Conservation (phyloP, 2,329 filamentous ascomycete species). For the Macrophomina phaseolina region DNA sequence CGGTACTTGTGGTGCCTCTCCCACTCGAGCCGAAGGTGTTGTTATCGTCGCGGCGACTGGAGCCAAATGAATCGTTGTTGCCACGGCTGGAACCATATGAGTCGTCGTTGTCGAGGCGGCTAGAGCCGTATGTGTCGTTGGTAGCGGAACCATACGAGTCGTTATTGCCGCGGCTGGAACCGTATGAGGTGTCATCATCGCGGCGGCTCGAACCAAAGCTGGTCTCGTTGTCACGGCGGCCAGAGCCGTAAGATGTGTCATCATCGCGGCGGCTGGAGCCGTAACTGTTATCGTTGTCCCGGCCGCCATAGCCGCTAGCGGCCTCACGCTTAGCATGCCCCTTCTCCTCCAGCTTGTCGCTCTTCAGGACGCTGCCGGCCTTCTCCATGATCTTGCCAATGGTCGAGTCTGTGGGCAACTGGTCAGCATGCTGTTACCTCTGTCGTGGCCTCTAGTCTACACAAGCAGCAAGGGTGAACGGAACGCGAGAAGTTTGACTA, state of each 20-base stretch:
- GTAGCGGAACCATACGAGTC: too few species aligned
- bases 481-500: neutral
- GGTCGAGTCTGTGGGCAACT: conserved; percentile 49
- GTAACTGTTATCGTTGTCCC: conserved; percentile 5
- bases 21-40: too few species aligned
- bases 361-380: conserved; percentile 58
- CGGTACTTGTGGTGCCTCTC: too few species aligned
- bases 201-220: neutral
- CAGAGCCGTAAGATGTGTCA: conserved; percentile 8
- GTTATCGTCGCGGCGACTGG: too few species aligned
- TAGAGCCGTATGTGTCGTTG: conserved; percentile 26
- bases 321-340: conserved; percentile 58
- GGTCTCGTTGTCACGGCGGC: neutral
- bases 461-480: neutral
- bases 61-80: too few species aligned
- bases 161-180: conserved; percentile 22
- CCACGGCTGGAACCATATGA: neutral
- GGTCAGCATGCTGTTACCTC: conserved; percentile 29
- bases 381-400: conserved; percentile 66
- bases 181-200: conserved; percentile 12
- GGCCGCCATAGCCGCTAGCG: neutral
- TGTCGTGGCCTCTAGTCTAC: neutral
- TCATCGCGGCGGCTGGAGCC: conserved; percentile 4
- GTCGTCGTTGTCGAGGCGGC: conserved; percentile 9
- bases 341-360: conserved; percentile 55